These are phyloP conservation scores for Chrysoporthe deuterocubensis DNA, from an alignment of 2,329 filamentous ascomycete species.

Conservation along the genomic window DNA sequence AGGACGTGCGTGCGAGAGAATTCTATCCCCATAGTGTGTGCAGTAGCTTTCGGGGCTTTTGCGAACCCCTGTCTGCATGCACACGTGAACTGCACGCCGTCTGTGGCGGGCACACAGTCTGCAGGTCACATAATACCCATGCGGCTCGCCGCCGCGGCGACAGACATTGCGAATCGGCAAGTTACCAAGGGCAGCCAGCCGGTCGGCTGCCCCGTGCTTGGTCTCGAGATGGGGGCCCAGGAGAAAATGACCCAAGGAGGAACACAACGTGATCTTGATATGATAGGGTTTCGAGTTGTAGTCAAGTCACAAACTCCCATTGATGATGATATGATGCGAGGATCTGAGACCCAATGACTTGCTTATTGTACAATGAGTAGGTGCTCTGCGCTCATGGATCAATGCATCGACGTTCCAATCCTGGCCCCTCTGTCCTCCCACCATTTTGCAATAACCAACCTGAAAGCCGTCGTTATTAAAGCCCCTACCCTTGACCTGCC, in stretches of 20 bases:
- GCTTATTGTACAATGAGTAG: slow-evolving; percentile 4
- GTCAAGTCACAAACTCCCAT: not conserved
- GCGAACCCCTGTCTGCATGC: not conserved
- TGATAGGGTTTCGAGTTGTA: not conserved
- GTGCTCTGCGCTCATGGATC: not conserved
- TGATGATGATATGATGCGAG: slow-evolving; percentile 7
- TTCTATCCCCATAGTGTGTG: no score
- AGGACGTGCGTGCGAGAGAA: not conserved
- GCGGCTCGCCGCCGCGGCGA: not conserved
- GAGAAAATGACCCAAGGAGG: no score
- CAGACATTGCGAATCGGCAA: not conserved
- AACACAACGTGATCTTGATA: not conserved
- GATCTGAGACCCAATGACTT: not conserved
- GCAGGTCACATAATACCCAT: not conserved
- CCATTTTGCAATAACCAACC: slow-evolving; percentile 1
- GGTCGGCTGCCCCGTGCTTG: not conserved
- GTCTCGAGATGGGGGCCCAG: no score
- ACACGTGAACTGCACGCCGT: not conserved
- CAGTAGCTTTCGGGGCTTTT: not conserved
- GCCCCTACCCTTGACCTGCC: not conserved
- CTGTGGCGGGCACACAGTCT: not conserved
- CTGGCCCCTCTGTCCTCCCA: not conserved
- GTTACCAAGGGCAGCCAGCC: not conserved
- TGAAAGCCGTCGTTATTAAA: not conserved
- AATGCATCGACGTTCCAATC: not conserved